phyloP scores from a whole-genome alignment of 2,329 filamentous ascomycete species.

The Cadophora sp. region DNA sequence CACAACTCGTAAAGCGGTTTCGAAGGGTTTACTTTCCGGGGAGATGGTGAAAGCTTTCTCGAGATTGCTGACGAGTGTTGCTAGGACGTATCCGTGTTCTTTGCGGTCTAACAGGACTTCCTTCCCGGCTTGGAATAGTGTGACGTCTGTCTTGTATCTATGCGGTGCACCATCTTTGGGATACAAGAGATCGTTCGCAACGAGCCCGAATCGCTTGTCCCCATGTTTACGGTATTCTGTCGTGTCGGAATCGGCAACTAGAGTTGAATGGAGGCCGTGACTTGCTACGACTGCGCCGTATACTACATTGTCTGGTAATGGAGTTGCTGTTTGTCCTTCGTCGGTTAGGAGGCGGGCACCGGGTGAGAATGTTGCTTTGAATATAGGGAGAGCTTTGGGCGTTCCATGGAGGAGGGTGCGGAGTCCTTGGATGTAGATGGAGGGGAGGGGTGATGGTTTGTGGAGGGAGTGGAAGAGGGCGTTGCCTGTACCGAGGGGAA shows the following conservation, averaged over 20 bases:
- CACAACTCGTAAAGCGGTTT: conserved; percentile 74
- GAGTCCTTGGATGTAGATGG: conserved; percentile 52
- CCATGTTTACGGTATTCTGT: conserved; percentile 80
- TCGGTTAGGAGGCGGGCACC: conserved; percentile 55
- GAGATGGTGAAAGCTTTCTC: conserved; percentile 85
- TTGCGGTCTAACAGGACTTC: conserved; percentile 47
- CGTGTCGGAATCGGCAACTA: conserved; percentile 93
- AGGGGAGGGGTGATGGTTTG: conserved; percentile 52
- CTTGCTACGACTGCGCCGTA: conserved; percentile 86
- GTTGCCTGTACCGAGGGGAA: conserved; percentile 71
- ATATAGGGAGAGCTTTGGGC: conserved; percentile 63
- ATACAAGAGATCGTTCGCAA: conserved; percentile 77
- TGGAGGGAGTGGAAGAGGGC: conserved; percentile 69
- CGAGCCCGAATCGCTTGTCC: conserved; percentile 81
- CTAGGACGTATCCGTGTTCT: conserved; percentile 78
- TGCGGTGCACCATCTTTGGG: conserved; percentile 57
- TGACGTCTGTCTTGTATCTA: conserved; percentile 61
- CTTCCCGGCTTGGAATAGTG: conserved; percentile 40
- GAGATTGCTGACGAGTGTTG: conserved; percentile 79
- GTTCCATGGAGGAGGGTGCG: conserved; percentile 66
- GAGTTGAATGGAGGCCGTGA: conserved; percentile 87
- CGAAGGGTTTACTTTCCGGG: conserved; percentile 72
- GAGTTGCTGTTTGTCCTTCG: conserved; percentile 40
- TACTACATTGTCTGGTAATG: conserved; percentile 47
- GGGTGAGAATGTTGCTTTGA: conserved; percentile 65